Base-by-base conservation (phyloP, 176 grass and related monocot genomes). In the Bonia amplexicaulis region DNA sequence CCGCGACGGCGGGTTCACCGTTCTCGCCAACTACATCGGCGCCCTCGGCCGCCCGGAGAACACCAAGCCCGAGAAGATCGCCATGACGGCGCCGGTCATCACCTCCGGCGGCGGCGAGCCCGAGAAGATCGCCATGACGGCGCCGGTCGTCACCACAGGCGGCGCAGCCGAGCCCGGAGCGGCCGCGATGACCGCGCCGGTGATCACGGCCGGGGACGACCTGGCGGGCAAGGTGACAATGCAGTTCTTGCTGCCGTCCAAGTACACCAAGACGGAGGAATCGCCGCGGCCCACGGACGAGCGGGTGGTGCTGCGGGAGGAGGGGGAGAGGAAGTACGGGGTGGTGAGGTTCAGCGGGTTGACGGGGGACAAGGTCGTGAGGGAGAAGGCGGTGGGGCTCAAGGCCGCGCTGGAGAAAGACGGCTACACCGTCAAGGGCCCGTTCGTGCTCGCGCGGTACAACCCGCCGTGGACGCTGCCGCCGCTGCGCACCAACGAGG, bases 391-490 rank as follows among this genome's bases (percentile, higher is more conserved):
- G 42, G 84, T 80, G 77, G 86, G 85, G 86, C 88, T 98, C 77
- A 92, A 77, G 85, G 78, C 78, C 85, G 82, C 89, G 75, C 82
- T 95, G 87, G 88, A 93, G 87, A 95, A 90, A 68, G 89, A 93
- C 26, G 93, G 91, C 27, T 68, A 86, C 59, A 85, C 75, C 62
- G 65, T 80, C 39, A 89, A 76, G 2, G 93, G 89, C 2, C 89
- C 91, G 16, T 93, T 87, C 82, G 67, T 98, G 27, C 91, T 95
- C 25, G 93, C 91, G 5, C 89, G 93, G 58, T 98, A 95, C 51
- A 98, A 98, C 77, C 96, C 96, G 12, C 93, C 93, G 2, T 98
- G 88, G 86, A 98, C 96, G 40, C 85, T 98, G 40, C 93, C 96
- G 71, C 93, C 89, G n/a, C 91, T 98, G 17, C 88, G 96, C 73